Evolutionary conservation across 495 filamentous ascomycete genomes (phyloP).

Genomic region (Tuber aestivum): DNA sequence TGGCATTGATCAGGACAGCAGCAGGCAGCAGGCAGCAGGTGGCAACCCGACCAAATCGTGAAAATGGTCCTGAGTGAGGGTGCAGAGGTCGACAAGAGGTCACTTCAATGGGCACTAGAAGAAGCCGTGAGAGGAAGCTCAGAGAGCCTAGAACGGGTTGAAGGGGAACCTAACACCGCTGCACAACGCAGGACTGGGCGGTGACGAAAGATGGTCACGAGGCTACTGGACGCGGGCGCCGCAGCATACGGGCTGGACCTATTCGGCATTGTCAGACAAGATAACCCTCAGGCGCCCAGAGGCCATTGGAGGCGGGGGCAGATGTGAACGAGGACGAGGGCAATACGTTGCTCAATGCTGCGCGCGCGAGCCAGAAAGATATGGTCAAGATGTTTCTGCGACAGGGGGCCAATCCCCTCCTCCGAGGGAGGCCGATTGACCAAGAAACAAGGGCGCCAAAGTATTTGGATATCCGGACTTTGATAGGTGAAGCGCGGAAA

Average conservation of each 20-base stretch:
- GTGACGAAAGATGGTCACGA: conserved; percentile 4
- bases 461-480: not conserved
- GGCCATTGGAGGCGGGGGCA: conserved; percentile 7
- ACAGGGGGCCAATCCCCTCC: not conserved
- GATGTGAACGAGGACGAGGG: conserved; percentile 7
- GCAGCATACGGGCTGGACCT: not conserved
- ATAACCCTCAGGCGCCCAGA: not conserved
- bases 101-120: not conserved
- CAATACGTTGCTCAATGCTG: not conserved
- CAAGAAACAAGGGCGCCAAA: not conserved
- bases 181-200: not conserved
- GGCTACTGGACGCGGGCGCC: conserved; percentile 9
- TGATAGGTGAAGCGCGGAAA: not conserved
- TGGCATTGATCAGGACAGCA: conserved; percentile 2
- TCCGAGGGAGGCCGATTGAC: not conserved
- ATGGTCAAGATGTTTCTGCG: not conserved
- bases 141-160: not conserved
- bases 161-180: not conserved
- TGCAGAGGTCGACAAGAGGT: not conserved
- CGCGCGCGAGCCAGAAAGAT: not conserved
- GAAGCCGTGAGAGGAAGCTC: not conserved
- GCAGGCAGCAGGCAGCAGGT: not conserved
- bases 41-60: conserved; percentile 7
- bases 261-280: not conserved
- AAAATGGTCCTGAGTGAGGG: conserved; percentile 5